Base-by-base conservation (phyloP, 2,329 filamentous ascomycete species). In the Clonostachys byssicola region DNA sequence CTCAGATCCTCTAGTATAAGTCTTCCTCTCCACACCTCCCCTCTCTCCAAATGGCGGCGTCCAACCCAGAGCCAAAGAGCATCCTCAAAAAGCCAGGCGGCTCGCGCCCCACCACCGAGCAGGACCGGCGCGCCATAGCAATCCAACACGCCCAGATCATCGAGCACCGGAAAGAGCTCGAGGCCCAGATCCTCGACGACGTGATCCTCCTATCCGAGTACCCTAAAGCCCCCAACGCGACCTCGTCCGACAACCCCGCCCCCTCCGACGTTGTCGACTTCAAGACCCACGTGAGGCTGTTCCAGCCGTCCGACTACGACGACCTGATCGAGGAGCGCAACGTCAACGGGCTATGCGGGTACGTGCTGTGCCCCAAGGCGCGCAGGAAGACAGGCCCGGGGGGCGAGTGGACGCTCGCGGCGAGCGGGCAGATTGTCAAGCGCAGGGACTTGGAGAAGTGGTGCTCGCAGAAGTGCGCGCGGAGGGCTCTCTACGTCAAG, bases 301-400 rank as follows among this genome's bases (percentile, higher is more conserved):
- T 96, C 67, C 89, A 92, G 62, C 89, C 92, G 1, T 77, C 80
- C 46, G 92, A 99, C 71, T 95, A 95, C 71, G 90, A 96, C 60
- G 87, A 89, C 53, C 73, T 97, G 44, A 84, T 96, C 50, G 80
- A 87, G 53, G 94, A 99, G 72, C 88, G 94, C 58, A 95, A 95
- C 63, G 86, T 89, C 54, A 85, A 89, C 56, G 81, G 78, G 40
- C 76, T 81, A 17, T 99, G 94, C 68, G 94, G 91, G 2, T 97
- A 96, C 63, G 75, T 80, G 0, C 75, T 97, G 30, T 99, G 94
- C 64, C 69, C 81, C 1, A 77, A 76, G 14, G 75, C 81, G n/a
- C 83, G 83, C 38, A 73, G 77, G 34, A 73, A 74, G 34, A 73
- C 79, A 45, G 69, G 74, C 14, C 69, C 73, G 12, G 78, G 75